Conservation (phyloP, 192 early-diverging fungal species). For the Lobosporangium transversale region DNA sequence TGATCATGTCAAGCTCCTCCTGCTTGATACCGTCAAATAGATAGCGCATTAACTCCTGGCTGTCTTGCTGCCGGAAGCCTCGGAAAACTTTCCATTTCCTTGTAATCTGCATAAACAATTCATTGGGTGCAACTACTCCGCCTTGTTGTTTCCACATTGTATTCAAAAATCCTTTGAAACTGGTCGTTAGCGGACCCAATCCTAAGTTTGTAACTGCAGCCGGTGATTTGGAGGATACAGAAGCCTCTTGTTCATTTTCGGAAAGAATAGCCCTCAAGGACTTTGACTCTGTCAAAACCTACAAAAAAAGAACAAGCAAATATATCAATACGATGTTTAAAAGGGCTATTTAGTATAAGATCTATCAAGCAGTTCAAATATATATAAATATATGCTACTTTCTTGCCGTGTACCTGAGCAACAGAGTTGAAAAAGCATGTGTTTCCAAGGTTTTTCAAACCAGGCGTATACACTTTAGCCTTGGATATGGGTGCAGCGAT, state of each 20-base stretch:
- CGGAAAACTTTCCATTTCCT: slow-evolving; percentile 69
- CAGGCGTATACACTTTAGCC: slow-evolving; percentile 53
- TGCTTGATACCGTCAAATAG: slow-evolving; percentile 70
- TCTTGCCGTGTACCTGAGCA: slow-evolving; percentile 68
- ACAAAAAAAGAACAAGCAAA: too few species aligned
- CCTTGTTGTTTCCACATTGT: slow-evolving; percentile 55
- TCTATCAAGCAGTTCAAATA: not conserved
- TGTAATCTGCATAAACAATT: slow-evolving; percentile 65
- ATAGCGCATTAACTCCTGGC: slow-evolving; percentile 76
- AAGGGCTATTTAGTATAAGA: too few species aligned
- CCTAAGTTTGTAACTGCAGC: slow-evolving; percentile 25
- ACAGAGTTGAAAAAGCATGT: slow-evolving; percentile 87
- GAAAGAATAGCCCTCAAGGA: slow-evolving; percentile 34
- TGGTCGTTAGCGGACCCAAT: slow-evolving; percentile 38
- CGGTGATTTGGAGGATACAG: slow-evolving; percentile 18
- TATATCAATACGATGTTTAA: too few species aligned
- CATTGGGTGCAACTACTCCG: slow-evolving; percentile 57
- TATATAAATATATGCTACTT: not conserved
- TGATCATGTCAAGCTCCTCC: slow-evolving; percentile 61
- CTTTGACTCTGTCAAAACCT: slow-evolving; percentile 43
- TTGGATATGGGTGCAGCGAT: slow-evolving; percentile 3
- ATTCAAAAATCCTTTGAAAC: slow-evolving; percentile 45
- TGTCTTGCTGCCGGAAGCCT: slow-evolving; percentile 72
- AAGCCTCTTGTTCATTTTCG: not conserved
- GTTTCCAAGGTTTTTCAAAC: slow-evolving; percentile 78